Percentiles rank a stretch among this genome's conserved stretches.
phyloP scores from a whole-genome alignment of 2,329 filamentous ascomycete species.

The Colletotrichum phormii region DNA sequence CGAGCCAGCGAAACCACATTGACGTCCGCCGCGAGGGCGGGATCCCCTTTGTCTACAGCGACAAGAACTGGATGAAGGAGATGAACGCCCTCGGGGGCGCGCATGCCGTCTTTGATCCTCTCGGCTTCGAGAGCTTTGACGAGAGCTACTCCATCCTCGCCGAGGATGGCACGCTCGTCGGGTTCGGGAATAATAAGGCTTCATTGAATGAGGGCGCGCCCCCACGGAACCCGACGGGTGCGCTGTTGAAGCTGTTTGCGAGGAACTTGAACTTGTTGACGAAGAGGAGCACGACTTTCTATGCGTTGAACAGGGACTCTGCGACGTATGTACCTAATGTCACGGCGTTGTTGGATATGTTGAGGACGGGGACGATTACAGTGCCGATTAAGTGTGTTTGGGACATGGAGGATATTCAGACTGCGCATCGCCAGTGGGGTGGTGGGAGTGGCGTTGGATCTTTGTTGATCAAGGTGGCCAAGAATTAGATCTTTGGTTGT shows the following conservation, averaged over 20 bases:
- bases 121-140: constrained; percentile 63
- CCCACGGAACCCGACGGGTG: constrained; percentile 45
- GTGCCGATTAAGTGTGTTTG: constrained; percentile 53
- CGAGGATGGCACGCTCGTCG: constrained; percentile 52
- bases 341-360: constrained; percentile 45
- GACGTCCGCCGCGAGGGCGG: constrained; percentile 52
- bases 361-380: constrained; percentile 45
- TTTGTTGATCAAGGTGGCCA: constrained; percentile 42
- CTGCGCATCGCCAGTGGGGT: constrained; percentile 52
- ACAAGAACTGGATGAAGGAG: constrained; percentile 60
- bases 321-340: constrained; percentile 47
- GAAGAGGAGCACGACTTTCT: constrained; percentile 48
- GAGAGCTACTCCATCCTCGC: constrained; percentile 59
- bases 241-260: constrained; percentile 49
- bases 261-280: constrained; percentile 25
- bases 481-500: background rate
- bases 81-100: constrained; percentile 59
- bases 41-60: constrained; percentile 57
- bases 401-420: constrained; percentile 53
- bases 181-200: constrained; percentile 51
- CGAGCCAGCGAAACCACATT: constrained; percentile 57
- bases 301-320: constrained; percentile 49
- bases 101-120: constrained; percentile 60
- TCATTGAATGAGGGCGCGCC: constrained; percentile 45
- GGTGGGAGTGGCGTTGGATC: constrained; percentile 50